Percentiles rank a stretch among this genome's conserved stretches.
Conservation (phyloP, 1,139 yeast species). For the Lodderomyces elongisporus region DNA sequence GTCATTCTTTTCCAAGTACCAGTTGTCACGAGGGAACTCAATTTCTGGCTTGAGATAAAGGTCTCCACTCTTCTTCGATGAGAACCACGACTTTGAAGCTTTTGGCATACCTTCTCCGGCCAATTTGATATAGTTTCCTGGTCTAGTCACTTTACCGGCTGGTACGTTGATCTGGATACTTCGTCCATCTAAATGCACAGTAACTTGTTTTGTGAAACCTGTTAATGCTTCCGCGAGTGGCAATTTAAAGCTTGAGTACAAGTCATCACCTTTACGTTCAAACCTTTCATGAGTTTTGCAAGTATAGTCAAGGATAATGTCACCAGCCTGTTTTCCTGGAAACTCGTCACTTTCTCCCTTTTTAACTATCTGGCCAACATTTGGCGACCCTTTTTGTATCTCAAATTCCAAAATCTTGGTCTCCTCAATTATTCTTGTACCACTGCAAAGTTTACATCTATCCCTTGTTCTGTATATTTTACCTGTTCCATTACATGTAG, state of each 20-base stretch:
- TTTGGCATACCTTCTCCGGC: constrained; percentile 86
- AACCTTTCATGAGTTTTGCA: constrained; percentile 47
- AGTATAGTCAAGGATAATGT: constrained; percentile 58
- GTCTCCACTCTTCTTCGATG: constrained; percentile 52
- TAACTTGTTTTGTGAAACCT: constrained; percentile 66
- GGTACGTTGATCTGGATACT: constrained; percentile 61
- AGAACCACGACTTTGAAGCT: constrained; percentile 30
- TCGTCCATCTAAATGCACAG: constrained; percentile 81
- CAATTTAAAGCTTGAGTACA: constrained; percentile 55
- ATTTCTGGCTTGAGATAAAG: constrained; percentile 66
- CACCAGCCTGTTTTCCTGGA: constrained; percentile 74
- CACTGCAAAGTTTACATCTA: constrained; percentile 72
- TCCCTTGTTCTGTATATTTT: constrained; percentile 59
- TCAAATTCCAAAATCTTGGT: constrained; percentile 74
- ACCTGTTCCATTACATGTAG: constrained; percentile 71
- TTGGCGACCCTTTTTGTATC: constrained; percentile 64
- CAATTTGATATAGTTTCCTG: constrained; percentile 66
- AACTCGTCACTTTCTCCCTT: constrained; percentile 74
- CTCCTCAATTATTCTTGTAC: constrained; percentile 58
- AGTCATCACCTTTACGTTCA: constrained; percentile 57
- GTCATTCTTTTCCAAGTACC: constrained; percentile 70
- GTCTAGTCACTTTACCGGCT: constrained; percentile 73
- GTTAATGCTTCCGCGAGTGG: constrained; percentile 77
- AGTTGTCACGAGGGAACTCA: constrained; percentile 78
- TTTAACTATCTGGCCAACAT: constrained; percentile 58